A percentile compares a stretch with the other conserved stretches of the same genome.
Conservation (phyloP, 441 rosid genomes). For the Pelargonium citronellum region DNA sequence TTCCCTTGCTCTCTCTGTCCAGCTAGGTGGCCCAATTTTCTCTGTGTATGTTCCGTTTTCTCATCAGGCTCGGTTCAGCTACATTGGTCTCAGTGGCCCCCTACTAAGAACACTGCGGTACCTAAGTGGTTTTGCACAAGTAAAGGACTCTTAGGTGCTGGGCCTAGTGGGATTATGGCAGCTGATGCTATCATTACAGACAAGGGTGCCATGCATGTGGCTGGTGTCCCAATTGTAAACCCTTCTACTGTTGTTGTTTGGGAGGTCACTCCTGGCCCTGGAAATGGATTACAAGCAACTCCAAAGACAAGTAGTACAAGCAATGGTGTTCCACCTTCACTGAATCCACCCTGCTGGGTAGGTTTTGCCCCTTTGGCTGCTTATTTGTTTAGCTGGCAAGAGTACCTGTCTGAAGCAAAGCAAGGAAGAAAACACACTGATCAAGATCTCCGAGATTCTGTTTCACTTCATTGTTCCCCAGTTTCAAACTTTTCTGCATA, state of each 20-base stretch:
- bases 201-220: constrained; percentile 97
- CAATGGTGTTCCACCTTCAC: constrained; percentile 75
- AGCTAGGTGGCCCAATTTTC: constrained; percentile 99
- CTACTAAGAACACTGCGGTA: constrained; percentile 57
- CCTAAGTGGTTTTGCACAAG: constrained; percentile 90
- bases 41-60: constrained; percentile 95
- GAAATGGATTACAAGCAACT: constrained; percentile 78
- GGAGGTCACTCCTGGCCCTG: constrained; percentile 99
- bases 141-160: constrained; percentile 99
- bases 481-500: constrained; percentile 98
- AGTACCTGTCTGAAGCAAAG: constrained; percentile 73
- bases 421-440: constrained; percentile 64
- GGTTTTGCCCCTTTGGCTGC: constrained; percentile 99
- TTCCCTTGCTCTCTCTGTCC: constrained; percentile 28
- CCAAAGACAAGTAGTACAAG: constrained; percentile 54
- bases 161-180: constrained; percentile 99
- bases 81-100: constrained; percentile 98
- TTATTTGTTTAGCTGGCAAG: constrained; percentile 95
- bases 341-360: constrained; percentile 86
- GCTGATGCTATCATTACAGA: constrained; percentile 98
- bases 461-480: constrained; percentile 89
- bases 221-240: constrained; percentile 98
- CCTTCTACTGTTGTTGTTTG: constrained; percentile 99
- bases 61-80: constrained; percentile 97
- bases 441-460: constrained; percentile 58